Evolutionary conservation across 2,329 filamentous ascomycete genomes (phyloP), one percentile per base, ranked within the genome.

Genomic region (Achaetomium macrosporum): DNA sequence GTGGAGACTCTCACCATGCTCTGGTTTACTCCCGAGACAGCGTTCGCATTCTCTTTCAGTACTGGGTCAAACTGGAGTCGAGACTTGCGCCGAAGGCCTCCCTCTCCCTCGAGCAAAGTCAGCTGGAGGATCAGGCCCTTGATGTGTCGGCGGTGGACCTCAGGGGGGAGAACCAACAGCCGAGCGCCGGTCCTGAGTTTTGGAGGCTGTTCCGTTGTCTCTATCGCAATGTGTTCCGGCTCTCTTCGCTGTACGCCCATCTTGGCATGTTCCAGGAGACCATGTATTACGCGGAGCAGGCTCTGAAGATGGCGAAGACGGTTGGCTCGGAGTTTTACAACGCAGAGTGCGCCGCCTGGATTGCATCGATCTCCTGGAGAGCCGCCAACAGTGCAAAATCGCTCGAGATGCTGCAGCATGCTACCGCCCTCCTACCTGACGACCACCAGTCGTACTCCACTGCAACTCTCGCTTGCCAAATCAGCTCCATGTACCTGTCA

Each of bases 201-300:
- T 97, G 92, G 92, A 76, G 79, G 6, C 74, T 96, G 17, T 83
- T 93, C 8, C 80, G 82, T 29, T 83, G 85, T 1, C 76, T 96
- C 17, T 84, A 90, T 61, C 78, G 81, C 30, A 82, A 84, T 51
- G 73, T 95, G 13, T 70, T 84, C 55, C 84, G 90, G 53, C 78
- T 96, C 3, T 90, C 90, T 0, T 78, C 79, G 4, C 74, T 95
- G 1, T 96, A 91, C 61, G 83, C 87, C 1, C 86, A 95, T 59
- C 81, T 93, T 57, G 93, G 93, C 29, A 80, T 95, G 70, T 89
- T 90, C 58, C 84, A 89, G 55, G 92, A 97, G 66, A 92, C 92
- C 2, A 72, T 92, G 0, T 93, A 91, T 66, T 95, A 95, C 61
- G 85, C 87, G 1, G 87, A 96, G 60, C 87, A 93, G 62, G 90